Evolutionary conservation across 306 rosid genomes (phyloP), one percentile per base, ranked within the genome.

Genomic region (Prunus salicina): DNA sequence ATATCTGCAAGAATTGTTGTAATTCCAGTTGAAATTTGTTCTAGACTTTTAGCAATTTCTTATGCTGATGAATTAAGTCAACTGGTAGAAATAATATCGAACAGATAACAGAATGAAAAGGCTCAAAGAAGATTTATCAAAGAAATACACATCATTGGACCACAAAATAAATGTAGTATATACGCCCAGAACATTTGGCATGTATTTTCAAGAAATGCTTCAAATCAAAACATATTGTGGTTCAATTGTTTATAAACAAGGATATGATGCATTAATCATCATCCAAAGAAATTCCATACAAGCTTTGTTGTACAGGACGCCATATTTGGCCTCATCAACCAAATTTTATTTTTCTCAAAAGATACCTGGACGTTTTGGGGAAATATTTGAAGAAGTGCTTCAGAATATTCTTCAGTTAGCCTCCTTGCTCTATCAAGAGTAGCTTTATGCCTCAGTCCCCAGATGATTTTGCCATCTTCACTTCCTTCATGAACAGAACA

Each of bases 381-480:
- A 84, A 95, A 92, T 88, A 95, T 86, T 84, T 90, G 87, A 80
- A 95, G 92, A 87, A 95, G 96, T 57, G 90, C 90, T 90, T 95
- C 99, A 18, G 97, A 88, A 77, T 95, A 95, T 82, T 90, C 97
- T 88, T 95, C 97, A 13, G 97, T 95, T 67, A 95, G 89, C 88
- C 99, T 89, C 81, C 93, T 91, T 34, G 97, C 86, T 83, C 99
- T 89, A 81, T 95, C 99, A 75, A 95, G 97, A 72, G 97, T 92
- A 75, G 97, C 93, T 85, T 95, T 95, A 67, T 89, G 93, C 87
- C 97, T 88, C 86, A 92, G 84, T 55, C 93, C 84, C 99, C 97
- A 95, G 72, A 92, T 84, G 47, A 49, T 92, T 86, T 82, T 89
- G 50, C 99, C 99, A 89, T 92, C 99, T 86, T 95, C 99, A 86